A percentile compares a stretch with the other conserved stretches of the same genome.
Evolutionary conservation across 192 early-diverging fungal species (phyloP).

Genomic region (Entomortierella chlamydospora): DNA sequence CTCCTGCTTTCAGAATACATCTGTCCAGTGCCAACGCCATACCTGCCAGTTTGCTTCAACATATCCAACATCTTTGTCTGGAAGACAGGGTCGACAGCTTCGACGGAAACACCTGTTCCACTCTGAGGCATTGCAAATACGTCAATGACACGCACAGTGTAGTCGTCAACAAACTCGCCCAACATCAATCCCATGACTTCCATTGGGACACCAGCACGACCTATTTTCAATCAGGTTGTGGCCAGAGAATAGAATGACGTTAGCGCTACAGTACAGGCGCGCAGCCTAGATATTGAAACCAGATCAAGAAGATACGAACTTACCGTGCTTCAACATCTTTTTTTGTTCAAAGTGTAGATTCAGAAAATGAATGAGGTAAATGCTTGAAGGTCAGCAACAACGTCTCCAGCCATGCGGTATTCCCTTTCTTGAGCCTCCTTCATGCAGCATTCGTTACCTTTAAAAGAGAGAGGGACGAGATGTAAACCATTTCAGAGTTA

Average conservation of each 20-base stretch:
- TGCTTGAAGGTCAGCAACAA: not conserved
- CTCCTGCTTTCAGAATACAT: too few species aligned
- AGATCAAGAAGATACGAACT: not conserved
- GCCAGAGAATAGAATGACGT: slow-evolving; percentile 21
- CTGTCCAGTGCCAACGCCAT: not conserved
- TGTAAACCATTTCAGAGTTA: slow-evolving; percentile 99
- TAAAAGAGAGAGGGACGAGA: slow-evolving; percentile 96
- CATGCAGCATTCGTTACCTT: slow-evolving; percentile 71
- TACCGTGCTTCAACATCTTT: slow-evolving; percentile 92
- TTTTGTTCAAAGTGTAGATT: not conserved
- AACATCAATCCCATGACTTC: slow-evolving; percentile 99
- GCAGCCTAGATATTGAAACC: too few species aligned
- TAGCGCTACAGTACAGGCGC: too few species aligned
- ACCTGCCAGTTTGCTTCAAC: slow-evolving; percentile 99
- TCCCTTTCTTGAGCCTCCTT: not conserved
- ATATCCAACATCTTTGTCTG: slow-evolving; percentile 99
- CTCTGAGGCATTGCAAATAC: slow-evolving; percentile 99
- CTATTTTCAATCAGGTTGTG: slow-evolving; percentile 52
- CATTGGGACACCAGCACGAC: slow-evolving; percentile 98
- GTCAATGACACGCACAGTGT: slow-evolving; percentile 98
- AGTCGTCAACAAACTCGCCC: slow-evolving; percentile 99
- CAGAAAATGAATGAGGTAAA: not conserved
- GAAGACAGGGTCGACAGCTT: slow-evolving; percentile 99
- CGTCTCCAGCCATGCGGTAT: not conserved
- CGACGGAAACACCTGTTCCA: slow-evolving; percentile 98